Conservation (phyloP, 2,329 filamentous ascomycete species). For the Atkinsonella texensis region DNA sequence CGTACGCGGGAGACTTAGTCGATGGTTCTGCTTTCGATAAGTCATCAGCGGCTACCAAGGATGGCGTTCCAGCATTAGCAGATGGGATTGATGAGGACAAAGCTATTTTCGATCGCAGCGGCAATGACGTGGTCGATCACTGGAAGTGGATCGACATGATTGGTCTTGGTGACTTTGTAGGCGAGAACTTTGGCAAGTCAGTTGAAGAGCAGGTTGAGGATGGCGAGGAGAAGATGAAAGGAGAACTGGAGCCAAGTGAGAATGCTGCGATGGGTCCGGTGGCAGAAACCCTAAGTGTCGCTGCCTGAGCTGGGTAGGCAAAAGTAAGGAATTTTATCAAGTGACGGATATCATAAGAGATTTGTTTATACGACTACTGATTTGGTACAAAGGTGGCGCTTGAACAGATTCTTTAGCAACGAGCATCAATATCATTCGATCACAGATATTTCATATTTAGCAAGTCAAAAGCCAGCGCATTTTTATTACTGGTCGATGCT, state of each 20-base stretch:
- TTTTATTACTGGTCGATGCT: too few species aligned
- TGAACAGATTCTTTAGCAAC: not conserved
- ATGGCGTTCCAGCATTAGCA: slow-evolving; percentile 9
- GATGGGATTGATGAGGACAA: slow-evolving; percentile 35
- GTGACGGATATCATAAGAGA: not conserved
- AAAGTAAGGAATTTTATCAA: not conserved
- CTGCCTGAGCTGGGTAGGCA: slow-evolving; percentile 1
- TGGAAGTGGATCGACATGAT: slow-evolving; percentile 44
- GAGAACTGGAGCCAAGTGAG: slow-evolving; percentile 23
- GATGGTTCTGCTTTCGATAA: slow-evolving; percentile 32
- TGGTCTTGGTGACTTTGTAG: slow-evolving; percentile 29
- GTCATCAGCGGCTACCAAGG: slow-evolving; percentile 15
- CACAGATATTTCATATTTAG: too few species aligned
- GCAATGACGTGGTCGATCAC: slow-evolving; percentile 26
- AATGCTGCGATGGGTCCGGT: slow-evolving; percentile 7
- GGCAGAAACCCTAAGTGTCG: slow-evolving; percentile 1
- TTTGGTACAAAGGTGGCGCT: not conserved
- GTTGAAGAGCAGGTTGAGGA: slow-evolving; percentile 21
- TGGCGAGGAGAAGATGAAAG: slow-evolving; percentile 22
- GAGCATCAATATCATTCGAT: not conserved
- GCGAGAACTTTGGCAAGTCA: slow-evolving; percentile 18
- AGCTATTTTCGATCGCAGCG: slow-evolving; percentile 36
- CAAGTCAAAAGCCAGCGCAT: too few species aligned
- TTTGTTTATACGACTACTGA: not conserved
- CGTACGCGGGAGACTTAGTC: slow-evolving; percentile 35